Conservation (phyloP, 2,329 filamentous ascomycete genomes). For the Nemania diffusa region DNA sequence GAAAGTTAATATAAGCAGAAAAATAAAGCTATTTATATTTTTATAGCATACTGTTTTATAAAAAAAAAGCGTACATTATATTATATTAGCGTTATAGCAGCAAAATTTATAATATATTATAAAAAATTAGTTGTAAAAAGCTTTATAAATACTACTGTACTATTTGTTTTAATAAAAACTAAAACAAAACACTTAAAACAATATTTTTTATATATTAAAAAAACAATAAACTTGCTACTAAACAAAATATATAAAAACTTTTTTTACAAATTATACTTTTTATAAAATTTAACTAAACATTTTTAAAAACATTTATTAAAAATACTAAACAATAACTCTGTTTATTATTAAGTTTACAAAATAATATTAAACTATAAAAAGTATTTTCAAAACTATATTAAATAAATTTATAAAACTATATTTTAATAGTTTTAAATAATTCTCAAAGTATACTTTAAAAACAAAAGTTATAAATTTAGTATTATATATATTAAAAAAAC, state of each 20-base stretch:
- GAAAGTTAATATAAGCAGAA: not conserved
- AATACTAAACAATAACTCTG: too few relatives aligned
- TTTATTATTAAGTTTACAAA: too few relatives aligned
- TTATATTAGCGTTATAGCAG: not conserved
- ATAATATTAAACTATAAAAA: not conserved
- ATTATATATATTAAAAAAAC: too few relatives aligned
- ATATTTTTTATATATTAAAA: conserved; percentile 4
- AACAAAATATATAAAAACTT: not conserved
- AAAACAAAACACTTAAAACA: not conserved
- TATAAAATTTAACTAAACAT: too few relatives aligned
- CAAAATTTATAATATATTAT: not conserved
- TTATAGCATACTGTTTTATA: not conserved
- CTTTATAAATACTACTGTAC: not conserved
- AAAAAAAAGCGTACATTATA: not conserved
- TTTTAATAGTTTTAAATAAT: not conserved
- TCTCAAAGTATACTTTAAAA: too few relatives aligned
- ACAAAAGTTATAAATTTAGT: too few relatives aligned
- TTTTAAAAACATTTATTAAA: too few relatives aligned
- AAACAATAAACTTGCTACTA: not conserved
- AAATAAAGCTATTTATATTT: not conserved
- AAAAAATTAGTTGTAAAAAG: not conserved
- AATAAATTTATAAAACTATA: too few relatives aligned
- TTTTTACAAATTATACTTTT: too few relatives aligned
- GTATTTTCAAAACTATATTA: not conserved
- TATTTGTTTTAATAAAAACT: not conserved